Evolutionary conservation across 331 rosid species (phyloP).

Genomic region (Saraca asoca): DNA sequence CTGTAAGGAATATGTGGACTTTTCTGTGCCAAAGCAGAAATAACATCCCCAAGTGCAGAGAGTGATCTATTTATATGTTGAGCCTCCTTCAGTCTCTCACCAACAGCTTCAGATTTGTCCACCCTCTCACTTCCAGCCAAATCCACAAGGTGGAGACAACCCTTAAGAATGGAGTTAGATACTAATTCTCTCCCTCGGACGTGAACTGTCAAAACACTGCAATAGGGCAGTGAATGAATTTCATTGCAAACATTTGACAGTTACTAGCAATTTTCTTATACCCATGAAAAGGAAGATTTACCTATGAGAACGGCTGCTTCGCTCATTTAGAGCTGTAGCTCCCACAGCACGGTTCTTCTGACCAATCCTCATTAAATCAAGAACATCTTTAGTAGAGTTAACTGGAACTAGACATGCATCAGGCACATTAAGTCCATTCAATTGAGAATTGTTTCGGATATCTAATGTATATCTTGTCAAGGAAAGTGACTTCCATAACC

Average conservation of each 20-base stretch:
- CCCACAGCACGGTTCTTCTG: slow-evolving; percentile 91
- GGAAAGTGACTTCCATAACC: slow-evolving; percentile 36
- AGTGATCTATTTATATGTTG: slow-evolving; percentile 95
- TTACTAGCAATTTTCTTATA: not conserved
- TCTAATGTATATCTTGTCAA: slow-evolving; percentile 79
- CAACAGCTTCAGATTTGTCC: slow-evolving; percentile 96
- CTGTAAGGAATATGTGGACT: slow-evolving; percentile 89
- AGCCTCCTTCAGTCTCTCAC: slow-evolving; percentile 96
- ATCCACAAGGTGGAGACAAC: slow-evolving; percentile 98
- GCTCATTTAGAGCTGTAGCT: slow-evolving; percentile 94
- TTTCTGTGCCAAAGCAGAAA: slow-evolving; percentile 96
- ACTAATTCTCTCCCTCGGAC: slow-evolving; percentile 81
- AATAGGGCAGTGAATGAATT: slow-evolving; percentile 29
- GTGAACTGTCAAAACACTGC: slow-evolving; percentile 89
- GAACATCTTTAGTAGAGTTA: slow-evolving; percentile 88
- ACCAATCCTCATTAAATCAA: slow-evolving; percentile 83
- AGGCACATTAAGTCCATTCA: slow-evolving; percentile 94
- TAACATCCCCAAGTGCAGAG: slow-evolving; percentile 99
- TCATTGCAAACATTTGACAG: not conserved
- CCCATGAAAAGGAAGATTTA: slow-evolving; percentile 24
- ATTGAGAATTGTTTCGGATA: slow-evolving; percentile 87
- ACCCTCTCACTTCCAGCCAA: slow-evolving; percentile 99
- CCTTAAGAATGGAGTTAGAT: slow-evolving; percentile 73
- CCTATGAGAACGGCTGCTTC: slow-evolving; percentile 99
- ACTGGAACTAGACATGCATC: slow-evolving; percentile 90